Evolutionary conservation across 2,329 filamentous ascomycete species (phyloP), one percentile per base, ranked within the genome.

Genomic region (Magnaporthales sp.): DNA sequence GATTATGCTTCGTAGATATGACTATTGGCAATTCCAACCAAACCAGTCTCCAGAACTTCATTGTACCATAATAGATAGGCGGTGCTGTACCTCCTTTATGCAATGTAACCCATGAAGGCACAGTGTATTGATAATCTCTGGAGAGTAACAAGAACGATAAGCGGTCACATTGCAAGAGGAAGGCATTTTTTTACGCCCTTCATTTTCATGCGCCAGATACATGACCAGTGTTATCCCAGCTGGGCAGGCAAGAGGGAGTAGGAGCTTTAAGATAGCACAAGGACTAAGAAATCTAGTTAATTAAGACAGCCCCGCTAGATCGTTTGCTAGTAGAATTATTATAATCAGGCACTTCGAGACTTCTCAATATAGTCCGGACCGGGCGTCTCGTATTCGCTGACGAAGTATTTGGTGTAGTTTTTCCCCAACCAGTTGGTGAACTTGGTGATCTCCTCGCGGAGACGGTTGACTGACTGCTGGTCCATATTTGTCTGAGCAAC

Each of bases 401-500:
- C 83, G 74, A 99, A 96, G 78, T 95, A 97, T 27, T 85, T 85
- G 67, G 86, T 83, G 15, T 89, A 87, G 73, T 94, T 88, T 71
- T 89, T 91, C 68, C 89, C 86, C 66, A 99, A 83, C 92, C 93
- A 99, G 66, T 87, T 84, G 11, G 90, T 92, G 77, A 99, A 89
- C 77, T 93, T 94, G 71, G 87, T 85, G 19, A 99, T 84, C 76
- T 99, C 95, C 73, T 97, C 92, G 13, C 93, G 89, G 29, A 98
- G 86, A 62, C 93, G 90, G 69, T 89, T 91, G 58, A 97, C 92
- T 2, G 93, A 93, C 76, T 96, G 93, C 66, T 90, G 84, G 74
- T 98, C 95, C 93, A 99, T 97, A 79, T 98, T 98, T 65, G 95
- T 99, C 76, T 99, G 95, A 4, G 93, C 93, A 69, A 98, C 89